Conservation (phyloP, 2,329 filamentous ascomycete genomes). For the Alternaria triticimaculans region DNA sequence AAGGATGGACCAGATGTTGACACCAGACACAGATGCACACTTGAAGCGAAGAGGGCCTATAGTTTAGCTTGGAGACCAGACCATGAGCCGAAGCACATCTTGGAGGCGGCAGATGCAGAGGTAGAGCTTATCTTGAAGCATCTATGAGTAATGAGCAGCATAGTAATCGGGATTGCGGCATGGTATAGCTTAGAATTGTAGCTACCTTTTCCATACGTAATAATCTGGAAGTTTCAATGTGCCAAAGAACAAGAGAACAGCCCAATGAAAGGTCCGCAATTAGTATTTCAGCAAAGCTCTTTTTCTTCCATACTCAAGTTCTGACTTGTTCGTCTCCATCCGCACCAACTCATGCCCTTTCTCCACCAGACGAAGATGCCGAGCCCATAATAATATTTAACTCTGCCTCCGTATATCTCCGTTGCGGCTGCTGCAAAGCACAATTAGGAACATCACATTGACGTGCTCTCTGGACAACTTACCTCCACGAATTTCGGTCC, state of each 20-base stretch:
- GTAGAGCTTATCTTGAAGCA: constrained; percentile 53
- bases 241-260: neutral
- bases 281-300: no score
- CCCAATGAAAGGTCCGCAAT: neutral
- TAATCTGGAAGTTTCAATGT: neutral
- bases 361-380: neutral
- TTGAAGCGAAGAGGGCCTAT: constrained; percentile 51
- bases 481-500: constrained; percentile 19
- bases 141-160: neutral
- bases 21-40: constrained; percentile 48
- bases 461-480: neutral
- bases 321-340: neutral
- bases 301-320: no score
- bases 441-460: neutral
- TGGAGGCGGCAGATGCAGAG: constrained; percentile 56
- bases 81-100: constrained; percentile 54
- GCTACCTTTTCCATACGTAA: no score
- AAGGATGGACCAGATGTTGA: constrained; percentile 2
- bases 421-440: constrained; percentile 19
- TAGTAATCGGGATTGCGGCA: neutral
- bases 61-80: constrained; percentile 57
- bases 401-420: constrained; percentile 9
- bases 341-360: neutral
- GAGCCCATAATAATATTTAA: constrained; percentile 2
- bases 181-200: no score